Percentiles rank a stretch among this genome's conserved stretches.
Evolutionary conservation across 495 filamentous ascomycete genomes (phyloP).

Genomic region (Geopyxis carbonaria): DNA sequence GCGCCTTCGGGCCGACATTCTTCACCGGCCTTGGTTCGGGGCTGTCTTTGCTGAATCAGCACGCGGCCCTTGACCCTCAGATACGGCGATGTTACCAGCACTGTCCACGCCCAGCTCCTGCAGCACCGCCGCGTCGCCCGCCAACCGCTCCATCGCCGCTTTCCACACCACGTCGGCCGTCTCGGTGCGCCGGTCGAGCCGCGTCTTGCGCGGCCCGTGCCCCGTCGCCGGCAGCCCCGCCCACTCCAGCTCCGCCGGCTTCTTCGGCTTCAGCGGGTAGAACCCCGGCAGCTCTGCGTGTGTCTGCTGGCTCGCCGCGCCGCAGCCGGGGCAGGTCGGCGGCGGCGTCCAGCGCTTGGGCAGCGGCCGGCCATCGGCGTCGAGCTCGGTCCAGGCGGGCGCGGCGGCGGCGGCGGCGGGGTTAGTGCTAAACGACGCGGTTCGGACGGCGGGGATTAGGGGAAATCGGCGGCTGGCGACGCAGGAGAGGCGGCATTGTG

Average conservation of each 20-base stretch:
- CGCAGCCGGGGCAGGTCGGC: constrained; percentile 66
- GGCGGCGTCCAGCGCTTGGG: constrained; percentile 29
- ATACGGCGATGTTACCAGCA: not conserved
- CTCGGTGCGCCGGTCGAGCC: not conserved
- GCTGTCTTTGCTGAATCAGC: not conserved
- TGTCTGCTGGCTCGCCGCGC: constrained; percentile 59
- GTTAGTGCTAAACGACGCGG: too few relatives aligned
- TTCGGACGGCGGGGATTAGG: too few relatives aligned
- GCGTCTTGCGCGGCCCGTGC: not conserved
- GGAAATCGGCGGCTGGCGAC: too few relatives aligned
- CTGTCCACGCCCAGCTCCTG: constrained; percentile 29
- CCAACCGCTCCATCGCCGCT: constrained; percentile 26
- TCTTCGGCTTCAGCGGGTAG: constrained; percentile 43
- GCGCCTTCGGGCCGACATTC: not conserved
- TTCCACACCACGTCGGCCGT: constrained; percentile 11
- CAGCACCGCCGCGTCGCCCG: constrained; percentile 27
- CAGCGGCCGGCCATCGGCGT: too few relatives aligned
- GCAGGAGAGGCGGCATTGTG: too few relatives aligned
- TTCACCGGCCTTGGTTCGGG: constrained; percentile 9
- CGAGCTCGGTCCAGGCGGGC: too few relatives aligned
- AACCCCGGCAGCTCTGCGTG: constrained; percentile 58
- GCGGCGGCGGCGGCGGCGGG: too few relatives aligned
- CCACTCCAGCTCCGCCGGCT: constrained; percentile 26
- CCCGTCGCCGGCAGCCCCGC: not conserved
- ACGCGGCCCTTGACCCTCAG: too few relatives aligned